A percentile compares a stretch with the other conserved stretches of the same genome.
These are phyloP conservation scores for Fusarium paranaense DNA, from an alignment of 2,329 filamentous ascomycete species.

Conservation along the genomic window DNA sequence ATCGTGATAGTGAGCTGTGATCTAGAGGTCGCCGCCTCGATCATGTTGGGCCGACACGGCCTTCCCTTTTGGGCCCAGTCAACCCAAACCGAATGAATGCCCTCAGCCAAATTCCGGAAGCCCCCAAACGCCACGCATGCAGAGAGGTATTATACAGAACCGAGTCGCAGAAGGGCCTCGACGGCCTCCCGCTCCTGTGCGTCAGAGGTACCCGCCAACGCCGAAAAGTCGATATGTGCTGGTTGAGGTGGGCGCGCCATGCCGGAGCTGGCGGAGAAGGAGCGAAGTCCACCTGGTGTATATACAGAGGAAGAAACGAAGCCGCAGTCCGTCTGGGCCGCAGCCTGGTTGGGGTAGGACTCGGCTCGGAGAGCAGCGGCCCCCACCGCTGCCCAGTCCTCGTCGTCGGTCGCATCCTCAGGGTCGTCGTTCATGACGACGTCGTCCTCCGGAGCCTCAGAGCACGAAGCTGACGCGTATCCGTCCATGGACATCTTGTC, in stretches of 20 bases:
- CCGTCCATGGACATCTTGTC: constrained; percentile 94
- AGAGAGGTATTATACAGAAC: constrained; percentile 75
- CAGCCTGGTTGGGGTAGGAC: constrained; percentile 68
- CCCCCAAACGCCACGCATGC: constrained; percentile 66
- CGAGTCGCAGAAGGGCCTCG: constrained; percentile 83
- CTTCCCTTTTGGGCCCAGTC: constrained; percentile 46
- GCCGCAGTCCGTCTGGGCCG: constrained; percentile 66
- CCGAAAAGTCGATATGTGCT: constrained; percentile 64
- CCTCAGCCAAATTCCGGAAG: constrained; percentile 35
- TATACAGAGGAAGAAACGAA: constrained; percentile 58
- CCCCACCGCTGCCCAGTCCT: constrained; percentile 93
- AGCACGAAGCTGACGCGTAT: constrained; percentile 78
- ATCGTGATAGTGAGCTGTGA: constrained; percentile 48
- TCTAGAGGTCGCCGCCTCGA: constrained; percentile 49
- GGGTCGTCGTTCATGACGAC: constrained; percentile 79
- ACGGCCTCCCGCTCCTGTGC: constrained; percentile 85
- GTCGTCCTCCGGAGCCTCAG: constrained; percentile 77
- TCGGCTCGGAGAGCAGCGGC: constrained; percentile 82
- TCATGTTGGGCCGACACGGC: constrained; percentile 47
- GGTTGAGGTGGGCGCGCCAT: constrained; percentile 66
- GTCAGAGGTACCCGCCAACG: constrained; percentile 66
- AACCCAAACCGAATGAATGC: constrained; percentile 40
- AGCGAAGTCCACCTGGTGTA: constrained; percentile 59
- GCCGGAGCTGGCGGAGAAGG: constrained; percentile 62
- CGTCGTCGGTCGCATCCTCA: constrained; percentile 91